phyloP scores from a whole-genome alignment of 768 basidiomycete genomes.

The Panus rudis region DNA sequence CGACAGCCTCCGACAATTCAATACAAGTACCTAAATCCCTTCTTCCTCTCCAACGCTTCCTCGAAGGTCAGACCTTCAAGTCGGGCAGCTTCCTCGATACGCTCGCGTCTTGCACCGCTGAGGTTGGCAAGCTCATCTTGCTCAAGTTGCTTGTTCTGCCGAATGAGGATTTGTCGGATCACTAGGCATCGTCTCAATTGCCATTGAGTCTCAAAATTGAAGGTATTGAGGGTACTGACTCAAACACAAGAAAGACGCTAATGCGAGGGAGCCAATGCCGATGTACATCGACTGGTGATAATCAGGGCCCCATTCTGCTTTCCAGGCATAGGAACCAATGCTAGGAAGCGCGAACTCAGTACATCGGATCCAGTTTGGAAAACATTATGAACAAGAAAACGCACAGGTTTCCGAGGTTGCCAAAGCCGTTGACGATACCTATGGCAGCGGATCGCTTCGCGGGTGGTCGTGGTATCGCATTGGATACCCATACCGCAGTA shows the following conservation, averaged over 20 bases:
- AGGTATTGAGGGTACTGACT: conserved; percentile 22
- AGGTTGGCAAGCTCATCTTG: conserved; percentile 34
- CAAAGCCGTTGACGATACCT: conserved; percentile 56
- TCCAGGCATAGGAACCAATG: conserved; percentile 58
- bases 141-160: conserved; percentile 45
- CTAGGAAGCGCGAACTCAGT: conserved; percentile 31
- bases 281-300: conserved; percentile 62
- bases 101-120: conserved; percentile 38
- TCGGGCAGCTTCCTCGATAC: conserved; percentile 51
- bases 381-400: conserved; percentile 12
- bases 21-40: conserved; percentile 53
- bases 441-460: conserved; percentile 51
- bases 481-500: conserved; percentile 57
- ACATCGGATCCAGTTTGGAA: too few species aligned
- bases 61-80: conserved; percentile 55
- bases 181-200: conserved; percentile 25
- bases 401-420: conserved; percentile 54
- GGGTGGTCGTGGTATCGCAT: conserved; percentile 53
- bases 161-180: conserved; percentile 38
- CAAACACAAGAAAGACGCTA: conserved; percentile 26
- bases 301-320: conserved; percentile 49
- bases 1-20: too few species aligned
- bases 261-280: conserved; percentile 26
- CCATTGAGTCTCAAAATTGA: not conserved
- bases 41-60: conserved; percentile 48